Base-by-base conservation (phyloP, 495 filamentous ascomycete genomes). In the Aspergillus hancockii region DNA sequence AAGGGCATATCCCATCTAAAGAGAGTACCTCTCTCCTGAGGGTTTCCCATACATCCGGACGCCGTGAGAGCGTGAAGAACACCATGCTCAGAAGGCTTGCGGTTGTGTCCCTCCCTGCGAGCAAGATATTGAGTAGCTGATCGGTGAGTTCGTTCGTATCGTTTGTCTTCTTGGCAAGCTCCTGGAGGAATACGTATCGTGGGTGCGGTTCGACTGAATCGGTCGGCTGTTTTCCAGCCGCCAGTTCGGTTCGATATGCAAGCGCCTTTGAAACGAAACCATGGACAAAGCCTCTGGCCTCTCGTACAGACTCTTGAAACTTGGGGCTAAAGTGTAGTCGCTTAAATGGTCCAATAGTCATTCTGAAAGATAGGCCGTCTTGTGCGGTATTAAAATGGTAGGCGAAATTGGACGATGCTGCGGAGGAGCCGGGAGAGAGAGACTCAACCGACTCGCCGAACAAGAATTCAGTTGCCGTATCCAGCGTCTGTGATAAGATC, bases 91-190 rank as follows among this genome's bases (percentile, higher is more conserved):
- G 69, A 4, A 88, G 85, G 22, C 76, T 75, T 45, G 86, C 83
- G 1, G 84, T 88, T 21, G 84, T 85, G 67, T 89, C 85, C 75
- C 85, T 49, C 0, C 83, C 66, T 12, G 85, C 85, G 8, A 81
- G 72, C 0, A 87, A 69, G 34, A 88, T 70, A 34, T 54, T 60
- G 28, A 60, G 19, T 22, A 59, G 28, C 32, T 59, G 38, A n/a
- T 63, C 61, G 0, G 41, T 40, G 3, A 59, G 13, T 7, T 38
- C 25, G 6, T 14, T 7, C 13, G 46, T 18, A 52, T 63, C 56
- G 2, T 30, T n/a, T 10, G 57, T 59, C 12, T 51, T 19, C 46
- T 9, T 45, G 7, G 46, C 60, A 19, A 59, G 34, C 32, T 63
- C 60, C 13, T 63, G 45, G 13, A 36, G 45, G 16, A 59, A 59